These are phyloP conservation scores for Suhomyces sp. DNA, from an alignment of 805 yeast genomes.

Conservation along the genomic window DNA sequence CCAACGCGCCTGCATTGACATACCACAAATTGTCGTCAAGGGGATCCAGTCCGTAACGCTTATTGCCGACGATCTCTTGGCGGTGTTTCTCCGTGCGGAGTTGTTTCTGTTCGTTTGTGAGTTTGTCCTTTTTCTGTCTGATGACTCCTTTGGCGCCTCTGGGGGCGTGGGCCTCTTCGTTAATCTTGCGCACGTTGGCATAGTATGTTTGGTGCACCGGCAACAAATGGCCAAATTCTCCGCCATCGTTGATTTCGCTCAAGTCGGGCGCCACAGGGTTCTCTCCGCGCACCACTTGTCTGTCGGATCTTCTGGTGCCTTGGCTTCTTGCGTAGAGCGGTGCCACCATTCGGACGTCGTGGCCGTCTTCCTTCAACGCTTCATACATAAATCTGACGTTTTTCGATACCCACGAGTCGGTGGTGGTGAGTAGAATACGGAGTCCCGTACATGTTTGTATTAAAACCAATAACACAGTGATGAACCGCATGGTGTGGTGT, in stretches of 20 bases:
- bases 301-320: not conserved
- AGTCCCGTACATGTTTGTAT: not conserved
- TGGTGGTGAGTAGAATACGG: constrained; percentile 25
- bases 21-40: constrained; percentile 31
- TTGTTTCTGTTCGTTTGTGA: constrained; percentile 11
- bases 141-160: constrained; percentile 15
- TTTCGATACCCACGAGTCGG: constrained; percentile 39
- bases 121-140: constrained; percentile 8
- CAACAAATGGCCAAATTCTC: constrained; percentile 34
- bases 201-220: constrained; percentile 28
- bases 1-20: constrained; percentile 27
- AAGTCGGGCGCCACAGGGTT: constrained; percentile 1
- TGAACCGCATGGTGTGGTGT: not conserved
- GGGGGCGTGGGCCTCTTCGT: constrained; percentile 7
- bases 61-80: not conserved
- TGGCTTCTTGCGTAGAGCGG: constrained; percentile 21
- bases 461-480: not conserved
- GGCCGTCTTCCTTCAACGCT: constrained; percentile 24
- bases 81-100: constrained; percentile 8
- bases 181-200: constrained; percentile 14
- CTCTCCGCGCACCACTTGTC: not conserved
- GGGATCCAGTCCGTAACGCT: constrained; percentile 34
- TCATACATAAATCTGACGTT: constrained; percentile 28
- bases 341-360: constrained; percentile 30
- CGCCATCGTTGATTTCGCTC: constrained; percentile 20